Conservation (phyloP, 2,329 filamentous ascomycete species). For the Colletotrichum sp. region DNA sequence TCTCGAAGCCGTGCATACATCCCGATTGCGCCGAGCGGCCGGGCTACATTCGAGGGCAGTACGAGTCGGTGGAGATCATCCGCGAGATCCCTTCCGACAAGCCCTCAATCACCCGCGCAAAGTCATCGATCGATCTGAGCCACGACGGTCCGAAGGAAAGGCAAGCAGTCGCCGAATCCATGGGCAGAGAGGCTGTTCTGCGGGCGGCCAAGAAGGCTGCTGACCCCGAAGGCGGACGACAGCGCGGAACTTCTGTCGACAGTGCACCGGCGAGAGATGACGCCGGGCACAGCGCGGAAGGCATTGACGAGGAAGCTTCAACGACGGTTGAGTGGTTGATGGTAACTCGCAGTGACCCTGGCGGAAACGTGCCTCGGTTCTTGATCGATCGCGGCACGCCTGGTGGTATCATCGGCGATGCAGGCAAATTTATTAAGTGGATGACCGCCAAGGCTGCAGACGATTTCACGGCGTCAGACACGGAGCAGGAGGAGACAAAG, state of each 20-base stretch:
- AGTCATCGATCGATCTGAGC: slow-evolving; percentile 49
- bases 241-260: slow-evolving; percentile 19
- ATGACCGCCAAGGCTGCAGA: slow-evolving; percentile 45
- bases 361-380: slow-evolving; percentile 86
- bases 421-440: slow-evolving; percentile 84
- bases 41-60: slow-evolving; percentile 82
- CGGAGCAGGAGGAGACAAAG: slow-evolving; percentile 17
- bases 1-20: slow-evolving; percentile 85
- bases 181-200: slow-evolving; percentile 47
- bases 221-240: slow-evolving; percentile 38
- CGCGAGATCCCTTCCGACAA: slow-evolving; percentile 73
- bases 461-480: slow-evolving; percentile 32
- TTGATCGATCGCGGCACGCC: slow-evolving; percentile 92
- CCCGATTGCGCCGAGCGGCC: slow-evolving; percentile 71
- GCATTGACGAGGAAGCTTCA: slow-evolving; percentile 33
- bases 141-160: slow-evolving; percentile 34
- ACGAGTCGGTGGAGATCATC: slow-evolving; percentile 92
- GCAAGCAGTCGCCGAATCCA: slow-evolving; percentile 26
- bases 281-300: slow-evolving; percentile 26
- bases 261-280: slow-evolving; percentile 26
- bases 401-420: slow-evolving; percentile 78
- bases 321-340: slow-evolving; percentile 83
- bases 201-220: slow-evolving; percentile 30
- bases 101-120: slow-evolving; percentile 42
- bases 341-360: slow-evolving; percentile 88